phyloP scores from a whole-genome alignment of 306 rosid species.

The Gastrolobium villosum region DNA sequence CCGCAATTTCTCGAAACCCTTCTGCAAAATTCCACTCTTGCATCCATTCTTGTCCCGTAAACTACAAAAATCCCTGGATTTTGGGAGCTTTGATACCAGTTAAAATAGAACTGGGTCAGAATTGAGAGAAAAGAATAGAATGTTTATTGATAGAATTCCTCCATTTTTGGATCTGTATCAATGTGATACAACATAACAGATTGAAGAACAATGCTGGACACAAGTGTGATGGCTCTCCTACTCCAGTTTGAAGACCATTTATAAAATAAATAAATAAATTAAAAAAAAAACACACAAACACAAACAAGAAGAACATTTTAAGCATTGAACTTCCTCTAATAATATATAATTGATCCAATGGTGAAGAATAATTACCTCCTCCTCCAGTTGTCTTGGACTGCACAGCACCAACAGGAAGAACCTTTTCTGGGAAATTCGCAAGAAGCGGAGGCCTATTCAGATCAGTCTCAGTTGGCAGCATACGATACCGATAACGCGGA shows the following conservation, averaged over 20 bases:
- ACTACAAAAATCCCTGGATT: too few species aligned
- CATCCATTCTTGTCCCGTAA: too few species aligned
- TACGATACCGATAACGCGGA: conserved; percentile 93
- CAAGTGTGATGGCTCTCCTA: not conserved
- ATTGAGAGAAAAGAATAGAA: not conserved
- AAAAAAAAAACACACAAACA: not conserved
- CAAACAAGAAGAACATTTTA: not conserved
- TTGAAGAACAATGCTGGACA: not conserved
- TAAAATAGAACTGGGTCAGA: not conserved
- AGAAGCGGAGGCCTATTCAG: conserved; percentile 82
- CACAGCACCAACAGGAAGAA: conserved; percentile 70
- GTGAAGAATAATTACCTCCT: conserved; percentile 61
- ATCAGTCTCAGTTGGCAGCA: conserved; percentile 94
- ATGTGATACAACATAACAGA: not conserved
- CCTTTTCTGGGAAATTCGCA: conserved; percentile 65
- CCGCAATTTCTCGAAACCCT: too few species aligned
- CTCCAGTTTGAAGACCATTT: not conserved
- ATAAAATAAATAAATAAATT: too few species aligned
- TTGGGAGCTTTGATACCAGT: too few species aligned
- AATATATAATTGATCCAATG: conserved; percentile 8
- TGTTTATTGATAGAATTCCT: not conserved
- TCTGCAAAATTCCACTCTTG: too few species aligned
- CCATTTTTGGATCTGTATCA: not conserved
- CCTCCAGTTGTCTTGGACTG: conserved; percentile 71
- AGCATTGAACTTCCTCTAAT: not conserved